These are phyloP conservation scores for Fusarium oligoseptatum DNA, from an alignment of 2,329 filamentous ascomycete genomes.

Conservation along the genomic window DNA sequence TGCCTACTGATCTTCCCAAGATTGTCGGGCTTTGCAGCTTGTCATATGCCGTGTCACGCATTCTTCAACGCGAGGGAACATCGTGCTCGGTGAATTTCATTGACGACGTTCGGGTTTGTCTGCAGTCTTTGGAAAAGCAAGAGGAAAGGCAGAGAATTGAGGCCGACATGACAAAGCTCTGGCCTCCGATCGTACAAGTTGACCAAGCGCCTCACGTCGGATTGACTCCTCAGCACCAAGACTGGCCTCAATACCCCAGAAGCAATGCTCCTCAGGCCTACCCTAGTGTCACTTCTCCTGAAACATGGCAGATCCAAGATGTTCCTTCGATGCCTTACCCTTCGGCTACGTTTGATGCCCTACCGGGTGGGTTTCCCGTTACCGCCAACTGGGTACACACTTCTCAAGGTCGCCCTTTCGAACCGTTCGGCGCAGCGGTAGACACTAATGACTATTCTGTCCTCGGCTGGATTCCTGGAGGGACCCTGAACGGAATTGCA, in stretches of 20 bases:
- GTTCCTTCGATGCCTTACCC: not conserved
- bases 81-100: not conserved
- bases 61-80: not conserved
- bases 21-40: not conserved
- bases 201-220: not conserved
- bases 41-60: not conserved
- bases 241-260: no score
- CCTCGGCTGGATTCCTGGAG: no score
- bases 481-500: not conserved
- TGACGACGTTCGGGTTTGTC: not conserved
- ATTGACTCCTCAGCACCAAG: not conserved
- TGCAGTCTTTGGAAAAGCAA: not conserved
- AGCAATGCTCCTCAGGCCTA: not conserved
- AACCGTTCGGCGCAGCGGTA: not conserved
- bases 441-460: not conserved
- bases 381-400: not conserved
- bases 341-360: not conserved
- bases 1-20: not conserved
- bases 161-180: not conserved
- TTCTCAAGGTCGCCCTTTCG: not conserved
- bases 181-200: not conserved
- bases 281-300: not conserved
- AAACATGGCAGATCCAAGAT: not conserved
- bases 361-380: not conserved
- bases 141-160: not conserved